Conservation (phyloP, 2,329 filamentous ascomycete species). For the Xylaria sp. region DNA sequence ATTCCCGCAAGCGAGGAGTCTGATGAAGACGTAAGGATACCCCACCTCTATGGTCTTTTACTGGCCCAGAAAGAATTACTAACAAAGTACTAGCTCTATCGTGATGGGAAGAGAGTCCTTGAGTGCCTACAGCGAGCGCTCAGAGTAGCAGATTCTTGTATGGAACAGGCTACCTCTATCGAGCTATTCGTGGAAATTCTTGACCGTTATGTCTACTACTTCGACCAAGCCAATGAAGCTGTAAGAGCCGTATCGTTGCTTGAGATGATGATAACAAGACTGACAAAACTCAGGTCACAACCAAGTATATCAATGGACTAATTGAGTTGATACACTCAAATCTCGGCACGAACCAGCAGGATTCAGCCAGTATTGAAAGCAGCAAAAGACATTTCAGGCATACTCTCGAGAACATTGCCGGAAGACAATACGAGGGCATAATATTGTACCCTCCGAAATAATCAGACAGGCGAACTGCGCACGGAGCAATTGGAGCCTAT, state of each 20-base stretch:
- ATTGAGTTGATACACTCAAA: conserved; percentile 99
- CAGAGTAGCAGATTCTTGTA: conserved; percentile 96
- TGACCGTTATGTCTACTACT: conserved; percentile 99
- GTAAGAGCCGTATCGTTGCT: conserved; percentile 56
- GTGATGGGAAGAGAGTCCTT: conserved; percentile 94
- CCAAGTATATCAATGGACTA: conserved; percentile 95
- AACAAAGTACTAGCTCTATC: conserved; percentile 75
- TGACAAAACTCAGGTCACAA: conserved; percentile 71
- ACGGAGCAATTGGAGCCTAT: neutral
- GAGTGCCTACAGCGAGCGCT: conserved; percentile 96
- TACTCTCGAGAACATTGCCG: conserved; percentile 91
- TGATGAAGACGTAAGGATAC: conserved; percentile 62
- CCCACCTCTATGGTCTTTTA: neutral
- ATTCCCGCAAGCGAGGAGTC: conserved; percentile 80
- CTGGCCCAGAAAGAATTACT: neutral
- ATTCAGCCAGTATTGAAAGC: conserved; percentile 83
- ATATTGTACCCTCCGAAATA: conserved; percentile 71
- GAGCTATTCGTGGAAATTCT: conserved; percentile 98
- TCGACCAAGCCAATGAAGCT: conserved; percentile 98
- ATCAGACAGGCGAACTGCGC: conserved; percentile 16
- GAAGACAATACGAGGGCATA: conserved; percentile 92
- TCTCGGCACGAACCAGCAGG: conserved; percentile 83
- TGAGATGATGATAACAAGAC: conserved; percentile 1
- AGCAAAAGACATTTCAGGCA: conserved; percentile 94
- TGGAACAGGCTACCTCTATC: conserved; percentile 97